These are phyloP conservation scores for Styphnolobium japonicum DNA, from an alignment of 306 rosid genomes.

Conservation along the genomic window DNA sequence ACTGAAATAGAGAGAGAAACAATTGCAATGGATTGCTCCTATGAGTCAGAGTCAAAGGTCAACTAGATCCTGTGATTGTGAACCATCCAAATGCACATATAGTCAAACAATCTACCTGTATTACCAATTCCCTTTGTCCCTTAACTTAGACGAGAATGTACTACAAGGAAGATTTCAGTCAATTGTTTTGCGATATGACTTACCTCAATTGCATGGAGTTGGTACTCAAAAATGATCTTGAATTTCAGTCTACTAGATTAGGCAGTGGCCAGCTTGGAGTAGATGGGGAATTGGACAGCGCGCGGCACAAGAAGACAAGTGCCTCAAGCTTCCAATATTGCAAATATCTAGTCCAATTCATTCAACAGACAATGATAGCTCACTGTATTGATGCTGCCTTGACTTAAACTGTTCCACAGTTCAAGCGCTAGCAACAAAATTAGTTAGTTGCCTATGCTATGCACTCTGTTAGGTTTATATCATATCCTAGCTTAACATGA, in stretches of 20 bases:
- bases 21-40: slow-evolving; percentile 19
- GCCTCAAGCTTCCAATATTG: background rate
- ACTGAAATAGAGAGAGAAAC: background rate
- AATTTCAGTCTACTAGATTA: background rate
- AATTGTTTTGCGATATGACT: slow-evolving; percentile 4
- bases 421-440: background rate
- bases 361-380: background rate
- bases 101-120: slow-evolving; percentile 31
- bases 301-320: background rate
- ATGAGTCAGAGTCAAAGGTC: slow-evolving; percentile 33
- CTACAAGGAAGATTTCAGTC: slow-evolving; percentile 15
- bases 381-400: background rate
- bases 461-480: slow-evolving; percentile 19
- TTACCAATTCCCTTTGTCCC: slow-evolving; percentile 16
- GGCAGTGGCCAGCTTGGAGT: slow-evolving; percentile 26
- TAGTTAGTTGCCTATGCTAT: background rate
- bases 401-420: slow-evolving; percentile 8
- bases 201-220: slow-evolving; percentile 6
- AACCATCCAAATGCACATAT: slow-evolving; percentile 32
- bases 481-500: slow-evolving; percentile 12
- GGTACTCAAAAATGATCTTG: slow-evolving; percentile 5
- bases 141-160: slow-evolving; percentile 36
- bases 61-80: slow-evolving; percentile 18
- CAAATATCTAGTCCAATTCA: slow-evolving; percentile 8
- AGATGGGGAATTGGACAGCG: slow-evolving; percentile 9